Conservation (phyloP, 345 rosid genomes). For the Ceriops tagal region DNA sequence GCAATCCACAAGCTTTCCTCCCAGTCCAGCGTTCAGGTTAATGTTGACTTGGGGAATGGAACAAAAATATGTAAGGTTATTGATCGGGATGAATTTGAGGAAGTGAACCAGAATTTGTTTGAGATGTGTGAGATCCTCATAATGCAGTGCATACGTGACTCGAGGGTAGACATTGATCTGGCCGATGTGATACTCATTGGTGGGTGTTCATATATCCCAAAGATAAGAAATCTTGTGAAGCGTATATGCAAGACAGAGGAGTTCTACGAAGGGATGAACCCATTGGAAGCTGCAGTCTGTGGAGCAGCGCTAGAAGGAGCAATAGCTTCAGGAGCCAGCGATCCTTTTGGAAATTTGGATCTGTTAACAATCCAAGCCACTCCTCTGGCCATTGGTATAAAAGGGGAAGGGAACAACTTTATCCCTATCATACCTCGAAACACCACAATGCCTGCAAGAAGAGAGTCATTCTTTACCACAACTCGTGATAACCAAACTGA, state of each 20-base stretch:
- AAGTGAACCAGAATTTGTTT: conserved; percentile 54
- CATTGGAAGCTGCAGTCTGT: conserved; percentile 71
- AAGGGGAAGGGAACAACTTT: conserved; percentile 52
- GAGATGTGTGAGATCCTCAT: conserved; percentile 60
- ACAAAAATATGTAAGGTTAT: conserved; percentile 45
- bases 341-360: conserved; percentile 80
- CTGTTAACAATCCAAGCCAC: conserved; percentile 78
- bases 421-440: conserved; percentile 61
- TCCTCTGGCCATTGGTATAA: conserved; percentile 63
- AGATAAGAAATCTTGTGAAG: conserved; percentile 43
- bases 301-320: conserved; percentile 95
- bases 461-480: conserved; percentile 62
- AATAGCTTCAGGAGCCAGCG: conserved; percentile 73
- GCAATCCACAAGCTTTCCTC: conserved; percentile 64
- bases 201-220: conserved; percentile 73
- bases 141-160: conserved; percentile 62
- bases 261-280: conserved; percentile 51
- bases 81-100: conserved; percentile 61
- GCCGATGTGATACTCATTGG: conserved; percentile 75
- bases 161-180: conserved; percentile 55
- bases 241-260: conserved; percentile 49
- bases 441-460: conserved; percentile 77
- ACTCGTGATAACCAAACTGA: conserved; percentile 65
- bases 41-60: conserved; percentile 68
- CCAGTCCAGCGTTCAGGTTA: conserved; percentile 41